Percentiles rank a stretch among this genome's conserved stretches.
Evolutionary conservation across 129 eudicot genomes (phyloP).

Genomic region (Ambrosia trifida): DNA sequence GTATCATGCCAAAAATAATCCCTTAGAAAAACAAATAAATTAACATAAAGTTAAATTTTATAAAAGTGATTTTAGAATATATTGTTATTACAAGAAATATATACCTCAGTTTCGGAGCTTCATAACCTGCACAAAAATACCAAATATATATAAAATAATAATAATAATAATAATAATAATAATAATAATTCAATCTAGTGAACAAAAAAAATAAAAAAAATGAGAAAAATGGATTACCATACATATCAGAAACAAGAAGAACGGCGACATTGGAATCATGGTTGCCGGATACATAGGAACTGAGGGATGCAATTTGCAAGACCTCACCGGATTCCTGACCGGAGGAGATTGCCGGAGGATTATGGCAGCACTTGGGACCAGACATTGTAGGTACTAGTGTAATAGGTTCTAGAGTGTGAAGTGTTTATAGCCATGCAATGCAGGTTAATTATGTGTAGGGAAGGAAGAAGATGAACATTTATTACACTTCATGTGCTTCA

Average conservation of each 20-base stretch:
- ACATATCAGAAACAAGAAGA: constrained; percentile 39
- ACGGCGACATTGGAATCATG: constrained; percentile 34
- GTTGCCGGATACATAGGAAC: constrained; percentile 35
- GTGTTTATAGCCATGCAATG: too few species aligned
- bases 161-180: too few species aligned
- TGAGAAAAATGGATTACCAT: not conserved
- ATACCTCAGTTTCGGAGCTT: constrained; percentile 50
- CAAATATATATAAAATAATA: not conserved
- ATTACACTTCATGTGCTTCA: constrained; percentile 4
- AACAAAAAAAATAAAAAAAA: not conserved
- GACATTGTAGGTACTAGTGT: constrained; percentile 16
- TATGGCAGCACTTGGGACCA: constrained; percentile 42
- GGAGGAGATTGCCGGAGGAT: constrained; percentile 29
- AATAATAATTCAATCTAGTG: not conserved
- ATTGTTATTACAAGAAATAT: not conserved
- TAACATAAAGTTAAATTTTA: not conserved
- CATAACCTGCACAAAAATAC: constrained; percentile 39
- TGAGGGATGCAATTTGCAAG: constrained; percentile 36
- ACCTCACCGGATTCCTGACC: constrained; percentile 25
- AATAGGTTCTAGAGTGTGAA: not conserved
- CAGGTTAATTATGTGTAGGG: not conserved
- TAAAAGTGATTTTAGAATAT: not conserved
- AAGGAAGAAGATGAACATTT: not conserved
- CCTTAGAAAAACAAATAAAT: too few species aligned
- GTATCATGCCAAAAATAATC: too few species aligned